Evolutionary conservation across 768 basidiomycete genomes (phyloP).

Genomic region (Hemileccinum impolitum): DNA sequence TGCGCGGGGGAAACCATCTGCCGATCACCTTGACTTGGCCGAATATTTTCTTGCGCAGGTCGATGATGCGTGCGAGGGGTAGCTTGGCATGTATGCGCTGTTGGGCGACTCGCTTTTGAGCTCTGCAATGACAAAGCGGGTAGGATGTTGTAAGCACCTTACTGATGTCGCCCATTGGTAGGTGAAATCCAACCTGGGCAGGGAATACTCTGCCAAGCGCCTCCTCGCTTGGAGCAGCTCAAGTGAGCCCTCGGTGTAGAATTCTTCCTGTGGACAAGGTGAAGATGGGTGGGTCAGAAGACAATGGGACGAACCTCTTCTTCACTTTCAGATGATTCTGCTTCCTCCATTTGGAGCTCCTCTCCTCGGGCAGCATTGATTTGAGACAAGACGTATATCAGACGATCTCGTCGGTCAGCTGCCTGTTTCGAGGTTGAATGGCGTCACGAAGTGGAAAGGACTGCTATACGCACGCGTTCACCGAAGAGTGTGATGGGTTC

Average conservation of each 20-base stretch:
- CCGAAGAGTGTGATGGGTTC: slow-evolving; percentile 98
- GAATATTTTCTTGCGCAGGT: slow-evolving; percentile 89
- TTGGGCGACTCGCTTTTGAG: slow-evolving; percentile 89
- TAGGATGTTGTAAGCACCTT: slow-evolving; percentile 74
- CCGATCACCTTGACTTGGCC: slow-evolving; percentile 77
- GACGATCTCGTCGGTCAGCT: slow-evolving; percentile 91
- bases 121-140: slow-evolving; percentile 61
- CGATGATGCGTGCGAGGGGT: slow-evolving; percentile 85
- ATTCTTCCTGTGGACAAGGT: slow-evolving; percentile 66
- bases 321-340: slow-evolving; percentile 65
- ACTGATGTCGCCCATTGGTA: slow-evolving; percentile 48
- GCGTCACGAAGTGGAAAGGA: slow-evolving; percentile 1
- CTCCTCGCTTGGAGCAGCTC: slow-evolving; percentile 84
- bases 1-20: not conserved
- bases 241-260: slow-evolving; percentile 88
- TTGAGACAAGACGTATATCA: slow-evolving; percentile 93
- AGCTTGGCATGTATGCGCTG: slow-evolving; percentile 89
- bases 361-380: slow-evolving; percentile 86
- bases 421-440: slow-evolving; percentile 50
- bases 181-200: slow-evolving; percentile 85
- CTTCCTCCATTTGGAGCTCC: slow-evolving; percentile 69
- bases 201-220: slow-evolving; percentile 87
- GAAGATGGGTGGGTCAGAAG: not conserved
- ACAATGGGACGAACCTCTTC: slow-evolving; percentile 56
- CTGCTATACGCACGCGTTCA: slow-evolving; percentile 74